phyloP scores from a whole-genome alignment of 257 asterid species.

The Solanum arcanum region DNA sequence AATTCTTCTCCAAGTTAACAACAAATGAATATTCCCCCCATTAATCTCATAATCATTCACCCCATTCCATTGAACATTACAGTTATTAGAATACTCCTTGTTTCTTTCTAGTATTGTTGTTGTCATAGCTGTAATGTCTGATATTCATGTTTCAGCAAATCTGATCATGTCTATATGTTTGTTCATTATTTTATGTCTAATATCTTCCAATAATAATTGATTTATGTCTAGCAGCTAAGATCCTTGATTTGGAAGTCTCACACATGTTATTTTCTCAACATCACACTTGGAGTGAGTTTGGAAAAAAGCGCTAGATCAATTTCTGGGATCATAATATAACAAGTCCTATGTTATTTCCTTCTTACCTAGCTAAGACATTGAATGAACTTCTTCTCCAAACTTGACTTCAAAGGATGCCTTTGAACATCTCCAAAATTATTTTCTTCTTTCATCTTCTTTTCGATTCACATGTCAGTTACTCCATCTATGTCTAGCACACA shows the following conservation, averaged over 20 bases:
- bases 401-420: neutral
- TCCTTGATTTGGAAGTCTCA: too few species aligned
- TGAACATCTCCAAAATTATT: neutral
- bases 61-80: neutral
- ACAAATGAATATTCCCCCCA: neutral
- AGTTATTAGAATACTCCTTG: neutral
- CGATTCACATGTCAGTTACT: neutral
- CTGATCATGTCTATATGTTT: neutral
- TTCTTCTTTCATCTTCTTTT: too few species aligned
- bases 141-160: neutral
- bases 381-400: neutral
- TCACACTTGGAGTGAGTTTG: neutral
- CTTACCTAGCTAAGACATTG: neutral
- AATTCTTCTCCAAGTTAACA: neutral
- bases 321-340: neutral
- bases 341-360: too few species aligned
- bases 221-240: neutral
- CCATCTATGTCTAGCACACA: neutral
- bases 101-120: too few species aligned
- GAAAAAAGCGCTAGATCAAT: too few species aligned
- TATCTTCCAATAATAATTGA: too few species aligned
- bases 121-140: neutral
- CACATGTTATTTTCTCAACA: neutral
- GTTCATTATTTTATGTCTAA: neutral
- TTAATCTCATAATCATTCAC: neutral